A percentile compares a stretch with the other conserved stretches of the same genome.
Evolutionary conservation across 345 rosid species (phyloP).

Genomic region (Salix brachista): DNA sequence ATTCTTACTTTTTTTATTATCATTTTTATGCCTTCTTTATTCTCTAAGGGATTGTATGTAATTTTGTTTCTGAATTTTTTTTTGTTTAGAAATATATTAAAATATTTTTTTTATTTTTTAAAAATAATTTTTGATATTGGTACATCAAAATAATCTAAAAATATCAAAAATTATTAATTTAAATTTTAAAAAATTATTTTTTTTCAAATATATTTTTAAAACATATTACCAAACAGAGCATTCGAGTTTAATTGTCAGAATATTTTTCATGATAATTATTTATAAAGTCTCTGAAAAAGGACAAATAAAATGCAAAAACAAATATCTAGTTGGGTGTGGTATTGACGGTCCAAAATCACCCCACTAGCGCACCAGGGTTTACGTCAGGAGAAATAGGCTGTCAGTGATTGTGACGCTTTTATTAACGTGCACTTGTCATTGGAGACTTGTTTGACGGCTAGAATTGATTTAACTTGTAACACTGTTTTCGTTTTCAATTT

Average conservation of each 20-base stretch:
- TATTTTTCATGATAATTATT: too few species aligned
- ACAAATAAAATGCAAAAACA: not conserved
- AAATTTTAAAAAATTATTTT: too few species aligned
- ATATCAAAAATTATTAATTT: too few species aligned
- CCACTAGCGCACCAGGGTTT: too few species aligned
- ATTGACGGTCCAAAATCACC: constrained; percentile 43
- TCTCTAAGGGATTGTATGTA: accelerated
- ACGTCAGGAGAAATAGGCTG: not conserved
- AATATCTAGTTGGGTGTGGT: constrained; percentile 24
- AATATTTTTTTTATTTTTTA: too few species aligned
- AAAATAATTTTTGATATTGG: too few species aligned
- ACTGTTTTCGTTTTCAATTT: not conserved
- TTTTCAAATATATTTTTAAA: too few species aligned
- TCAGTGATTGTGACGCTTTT: not conserved
- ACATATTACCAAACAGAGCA: too few species aligned
- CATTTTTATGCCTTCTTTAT: not conserved
- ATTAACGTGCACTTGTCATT: not conserved
- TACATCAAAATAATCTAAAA: too few species aligned
- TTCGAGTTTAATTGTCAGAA: not conserved
- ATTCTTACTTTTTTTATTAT: not conserved
- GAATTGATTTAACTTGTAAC: not conserved
- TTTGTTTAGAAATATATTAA: too few species aligned
- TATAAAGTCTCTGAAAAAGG: not conserved
- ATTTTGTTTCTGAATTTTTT: too few species aligned
- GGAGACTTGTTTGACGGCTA: constrained; percentile 13